Evolutionary conservation across 768 basidiomycete genomes (phyloP).

Genomic region (Chlorophyllum brunneum): DNA sequence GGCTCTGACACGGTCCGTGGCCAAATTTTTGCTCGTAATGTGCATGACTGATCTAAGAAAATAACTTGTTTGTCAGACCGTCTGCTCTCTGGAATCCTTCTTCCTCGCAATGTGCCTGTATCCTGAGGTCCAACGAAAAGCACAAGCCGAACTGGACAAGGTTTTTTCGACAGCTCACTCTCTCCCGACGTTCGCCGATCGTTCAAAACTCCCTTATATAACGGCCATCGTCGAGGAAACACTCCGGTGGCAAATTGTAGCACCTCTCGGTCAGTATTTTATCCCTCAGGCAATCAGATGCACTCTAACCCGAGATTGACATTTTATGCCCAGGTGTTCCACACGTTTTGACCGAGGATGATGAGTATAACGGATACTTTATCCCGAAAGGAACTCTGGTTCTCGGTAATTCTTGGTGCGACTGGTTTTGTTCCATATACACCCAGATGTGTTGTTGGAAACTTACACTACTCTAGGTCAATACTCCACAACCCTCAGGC

Average conservation of each 20-base stretch:
- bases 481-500: constrained; percentile 26
- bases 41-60: not conserved
- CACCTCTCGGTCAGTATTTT: constrained; percentile 16
- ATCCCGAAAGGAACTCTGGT: constrained; percentile 38
- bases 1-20: constrained; percentile 36
- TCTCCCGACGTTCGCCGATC: constrained; percentile 32
- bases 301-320: no score
- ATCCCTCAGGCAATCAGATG: not conserved
- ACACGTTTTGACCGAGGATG: constrained; percentile 29
- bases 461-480: not conserved
- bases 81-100: constrained; percentile 26
- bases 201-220: constrained; percentile 29
- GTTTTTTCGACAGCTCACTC: constrained; percentile 28
- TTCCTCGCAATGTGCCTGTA: constrained; percentile 34
- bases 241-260: constrained; percentile 18
- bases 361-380: constrained; percentile 31
- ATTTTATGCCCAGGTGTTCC: no score
- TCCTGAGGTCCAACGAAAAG: constrained; percentile 30
- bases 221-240: constrained; percentile 29
- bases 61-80: constrained; percentile 19
- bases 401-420: constrained; percentile 35
- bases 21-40: not conserved
- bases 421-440: not conserved
- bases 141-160: constrained; percentile 37
- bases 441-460: not conserved